These are phyloP conservation scores for Taphrina confusa DNA, from an alignment of 1,139 yeast genomes.

Conservation along the genomic window DNA sequence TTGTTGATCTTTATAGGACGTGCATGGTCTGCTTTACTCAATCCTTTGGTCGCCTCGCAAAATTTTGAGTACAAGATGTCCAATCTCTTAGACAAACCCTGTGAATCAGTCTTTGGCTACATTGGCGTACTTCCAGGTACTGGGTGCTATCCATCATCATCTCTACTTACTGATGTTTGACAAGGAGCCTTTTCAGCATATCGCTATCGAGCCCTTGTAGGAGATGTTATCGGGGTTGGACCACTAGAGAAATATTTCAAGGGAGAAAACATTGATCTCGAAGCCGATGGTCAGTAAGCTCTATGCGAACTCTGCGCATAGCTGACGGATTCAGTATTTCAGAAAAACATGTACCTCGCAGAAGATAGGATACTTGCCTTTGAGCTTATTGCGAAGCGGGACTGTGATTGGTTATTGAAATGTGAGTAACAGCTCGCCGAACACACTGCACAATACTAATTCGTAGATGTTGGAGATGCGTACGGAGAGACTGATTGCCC, in stretches of 20 bases:
- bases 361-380: constrained; percentile 96
- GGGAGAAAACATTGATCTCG: constrained; percentile 64
- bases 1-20: constrained; percentile 51
- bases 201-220: constrained; percentile 68
- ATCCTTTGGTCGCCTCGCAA: constrained; percentile 89
- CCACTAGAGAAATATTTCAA: constrained; percentile 87
- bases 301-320: background rate
- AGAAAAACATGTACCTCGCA: constrained; percentile 95
- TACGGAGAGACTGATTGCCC: constrained; percentile 98
- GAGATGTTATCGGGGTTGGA: constrained; percentile 52
- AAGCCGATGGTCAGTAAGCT: constrained; percentile 13
- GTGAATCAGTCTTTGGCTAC: constrained; percentile 85
- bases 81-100: constrained; percentile 84
- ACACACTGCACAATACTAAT: constrained; percentile 46
- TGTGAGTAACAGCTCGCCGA: constrained; percentile 72
- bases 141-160: background rate
- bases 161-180: background rate
- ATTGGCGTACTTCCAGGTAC: constrained; percentile 82
- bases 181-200: constrained; percentile 77
- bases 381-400: constrained; percentile 88
- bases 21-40: constrained; percentile 62
- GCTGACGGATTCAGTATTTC: constrained; percentile 55
- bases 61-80: constrained; percentile 92
- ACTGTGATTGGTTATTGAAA: constrained; percentile 87
- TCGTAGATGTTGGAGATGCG: constrained; percentile 8